Evolutionary conservation across 2,329 filamentous ascomycete species (phyloP).

Genomic region (Aureobasidium vineae): DNA sequence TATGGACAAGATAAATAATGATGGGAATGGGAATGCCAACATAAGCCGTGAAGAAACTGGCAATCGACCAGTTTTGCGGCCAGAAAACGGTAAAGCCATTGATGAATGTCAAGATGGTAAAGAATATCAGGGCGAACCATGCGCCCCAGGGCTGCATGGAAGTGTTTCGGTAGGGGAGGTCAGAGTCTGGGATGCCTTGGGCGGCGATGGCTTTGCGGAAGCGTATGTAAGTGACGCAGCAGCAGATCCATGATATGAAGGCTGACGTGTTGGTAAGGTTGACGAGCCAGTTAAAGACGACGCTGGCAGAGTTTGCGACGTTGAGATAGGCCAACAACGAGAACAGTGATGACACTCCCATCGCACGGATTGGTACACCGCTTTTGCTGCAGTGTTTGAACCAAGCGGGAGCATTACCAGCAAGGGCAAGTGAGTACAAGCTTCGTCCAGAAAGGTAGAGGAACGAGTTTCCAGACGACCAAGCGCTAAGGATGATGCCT

Average conservation of each 20-base stretch:
- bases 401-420: constrained; percentile 61
- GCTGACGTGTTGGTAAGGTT: constrained; percentile 63
- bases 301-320: constrained; percentile 44
- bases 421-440: constrained; percentile 56
- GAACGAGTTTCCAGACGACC: constrained; percentile 55
- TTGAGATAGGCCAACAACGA: constrained; percentile 52
- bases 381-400: constrained; percentile 60
- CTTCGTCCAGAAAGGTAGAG: constrained; percentile 53
- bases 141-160: constrained; percentile 63
- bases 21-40: constrained; percentile 64
- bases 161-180: constrained; percentile 55
- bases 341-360: constrained; percentile 46
- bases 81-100: constrained; percentile 77
- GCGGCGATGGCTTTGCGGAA: constrained; percentile 59
- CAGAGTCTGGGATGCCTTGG: constrained; percentile 50
- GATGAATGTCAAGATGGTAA: constrained; percentile 64
- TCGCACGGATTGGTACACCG: constrained; percentile 56
- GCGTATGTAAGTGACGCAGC: constrained; percentile 57
- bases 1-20: constrained; percentile 55
- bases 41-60: constrained; percentile 65
- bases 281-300: constrained; percentile 66
- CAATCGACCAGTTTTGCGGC: constrained; percentile 60
- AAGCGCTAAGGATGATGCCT: constrained; percentile 63
- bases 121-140: constrained; percentile 57
- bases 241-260: constrained; percentile 56